Conservation (phyloP, 148 eudicot genomes). For the Heliosperma pusillum region DNA sequence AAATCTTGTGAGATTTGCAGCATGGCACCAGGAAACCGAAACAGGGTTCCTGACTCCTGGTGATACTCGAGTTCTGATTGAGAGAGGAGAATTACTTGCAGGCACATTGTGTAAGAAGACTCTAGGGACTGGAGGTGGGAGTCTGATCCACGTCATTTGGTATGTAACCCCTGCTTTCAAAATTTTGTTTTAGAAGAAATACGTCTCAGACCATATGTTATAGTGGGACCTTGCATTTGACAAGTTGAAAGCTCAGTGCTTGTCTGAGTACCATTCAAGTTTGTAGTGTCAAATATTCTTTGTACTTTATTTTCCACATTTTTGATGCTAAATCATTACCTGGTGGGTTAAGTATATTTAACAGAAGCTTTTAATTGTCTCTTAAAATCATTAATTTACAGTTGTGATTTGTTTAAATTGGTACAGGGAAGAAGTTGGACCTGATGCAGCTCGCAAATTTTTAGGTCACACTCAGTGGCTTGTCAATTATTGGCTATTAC, state of each 20-base stretch:
- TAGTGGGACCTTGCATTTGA: neutral
- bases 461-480: constrained; percentile 99
- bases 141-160: constrained; percentile 99
- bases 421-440: constrained; percentile 96
- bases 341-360: too few relatives aligned
- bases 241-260: neutral
- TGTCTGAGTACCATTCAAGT: neutral
- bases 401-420: neutral
- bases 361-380: neutral
- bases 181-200: neutral
- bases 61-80: constrained; percentile 87
- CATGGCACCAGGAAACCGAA: constrained; percentile 87
- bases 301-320: neutral
- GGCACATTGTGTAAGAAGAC: constrained; percentile 97
- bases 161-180: constrained; percentile 18
- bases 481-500: constrained; percentile 94
- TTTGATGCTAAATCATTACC: too few relatives aligned
- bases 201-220: neutral
- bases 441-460: constrained; percentile 95
- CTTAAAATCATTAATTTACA: constrained; percentile 1
- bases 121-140: constrained; percentile 86
- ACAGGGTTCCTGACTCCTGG: constrained; percentile 85
- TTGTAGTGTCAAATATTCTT: neutral
- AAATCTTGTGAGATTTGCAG: constrained; percentile 77
- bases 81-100: constrained; percentile 82